Percentiles rank a stretch among this genome's conserved stretches.
Conservation (phyloP, 108 stramenopile genomes). For the Pseudonitzschia delicatissima region DNA sequence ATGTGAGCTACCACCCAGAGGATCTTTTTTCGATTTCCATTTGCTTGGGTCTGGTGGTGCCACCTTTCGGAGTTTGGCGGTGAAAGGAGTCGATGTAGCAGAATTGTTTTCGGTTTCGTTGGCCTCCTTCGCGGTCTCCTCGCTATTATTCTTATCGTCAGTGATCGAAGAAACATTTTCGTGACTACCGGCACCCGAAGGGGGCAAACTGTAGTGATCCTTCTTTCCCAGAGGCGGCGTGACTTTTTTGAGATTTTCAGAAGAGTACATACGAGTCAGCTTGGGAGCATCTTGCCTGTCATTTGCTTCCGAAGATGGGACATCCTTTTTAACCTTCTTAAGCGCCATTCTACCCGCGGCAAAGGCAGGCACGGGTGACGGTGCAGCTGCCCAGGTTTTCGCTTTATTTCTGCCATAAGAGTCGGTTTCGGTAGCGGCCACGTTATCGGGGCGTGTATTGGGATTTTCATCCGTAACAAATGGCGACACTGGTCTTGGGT, state of each 20-base stretch:
- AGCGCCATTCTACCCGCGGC: not conserved
- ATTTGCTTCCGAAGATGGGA: not conserved
- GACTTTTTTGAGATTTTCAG: not conserved
- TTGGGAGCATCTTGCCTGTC: not conserved
- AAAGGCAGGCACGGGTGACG: not conserved
- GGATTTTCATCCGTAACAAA: no score
- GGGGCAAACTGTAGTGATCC: not conserved
- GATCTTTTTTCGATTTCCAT: no score
- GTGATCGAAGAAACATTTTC: not conserved
- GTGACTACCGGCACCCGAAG: not conserved
- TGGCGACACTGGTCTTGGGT: no score
- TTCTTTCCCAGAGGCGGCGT: not conserved
- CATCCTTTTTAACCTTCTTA: constrained; percentile 2
- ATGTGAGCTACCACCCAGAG: no score
- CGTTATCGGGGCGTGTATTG: no score
- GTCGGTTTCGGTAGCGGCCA: not conserved
- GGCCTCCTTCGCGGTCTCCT: no score
- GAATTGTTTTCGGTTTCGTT: no score
- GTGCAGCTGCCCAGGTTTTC: not conserved
- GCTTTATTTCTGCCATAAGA: not conserved
- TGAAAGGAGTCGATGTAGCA: not conserved
- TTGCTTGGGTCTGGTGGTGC: not conserved
- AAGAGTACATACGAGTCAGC: constrained; percentile 1
- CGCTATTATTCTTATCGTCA: no score
- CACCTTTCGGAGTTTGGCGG: not conserved